phyloP scores from a whole-genome alignment of 139 green algal species.

The Chlamydomonas sp. region DNA sequence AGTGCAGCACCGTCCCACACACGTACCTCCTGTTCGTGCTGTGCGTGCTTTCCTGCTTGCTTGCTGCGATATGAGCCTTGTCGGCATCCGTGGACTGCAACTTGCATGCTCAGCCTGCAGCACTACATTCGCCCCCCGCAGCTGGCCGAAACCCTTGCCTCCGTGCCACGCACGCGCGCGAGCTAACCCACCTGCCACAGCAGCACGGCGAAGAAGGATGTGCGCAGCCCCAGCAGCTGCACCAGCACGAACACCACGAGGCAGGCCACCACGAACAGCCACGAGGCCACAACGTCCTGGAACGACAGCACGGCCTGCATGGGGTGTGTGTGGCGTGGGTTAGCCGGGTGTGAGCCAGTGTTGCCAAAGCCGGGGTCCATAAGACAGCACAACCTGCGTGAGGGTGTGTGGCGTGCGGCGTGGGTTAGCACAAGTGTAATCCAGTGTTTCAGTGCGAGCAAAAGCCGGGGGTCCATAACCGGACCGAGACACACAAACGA shows the following conservation, averaged over 20 bases:
- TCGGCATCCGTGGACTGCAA: too few relatives aligned
- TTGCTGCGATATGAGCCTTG: background rate
- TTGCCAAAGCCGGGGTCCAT: too few relatives aligned
- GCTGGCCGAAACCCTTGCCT: background rate
- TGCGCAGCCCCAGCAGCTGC: conserved; percentile 28
- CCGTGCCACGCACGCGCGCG: too few relatives aligned
- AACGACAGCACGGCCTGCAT: conserved; percentile 30
- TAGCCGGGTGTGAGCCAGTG: too few relatives aligned
- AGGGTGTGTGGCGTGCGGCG: too few relatives aligned
- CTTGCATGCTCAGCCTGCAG: too few relatives aligned
- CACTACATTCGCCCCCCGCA: background rate
- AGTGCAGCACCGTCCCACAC: background rate
- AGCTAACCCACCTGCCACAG: conserved; percentile 28
- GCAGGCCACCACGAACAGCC: conserved; percentile 19
- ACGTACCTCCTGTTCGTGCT: background rate
- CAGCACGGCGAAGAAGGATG: conserved; percentile 32
- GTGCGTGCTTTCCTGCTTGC: background rate
- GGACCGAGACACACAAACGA: too few relatives aligned
- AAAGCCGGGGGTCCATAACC: too few relatives aligned
- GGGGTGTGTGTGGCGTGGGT: background rate
- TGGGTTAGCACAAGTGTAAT: too few relatives aligned
- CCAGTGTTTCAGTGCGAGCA: too few relatives aligned
- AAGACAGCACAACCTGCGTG: too few relatives aligned
- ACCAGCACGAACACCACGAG: background rate
- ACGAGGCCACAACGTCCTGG: conserved; percentile 21